Evolutionary conservation across 2,329 filamentous ascomycete genomes (phyloP), one percentile per base, ranked within the genome.

Genomic region (Xylaria sp.): DNA sequence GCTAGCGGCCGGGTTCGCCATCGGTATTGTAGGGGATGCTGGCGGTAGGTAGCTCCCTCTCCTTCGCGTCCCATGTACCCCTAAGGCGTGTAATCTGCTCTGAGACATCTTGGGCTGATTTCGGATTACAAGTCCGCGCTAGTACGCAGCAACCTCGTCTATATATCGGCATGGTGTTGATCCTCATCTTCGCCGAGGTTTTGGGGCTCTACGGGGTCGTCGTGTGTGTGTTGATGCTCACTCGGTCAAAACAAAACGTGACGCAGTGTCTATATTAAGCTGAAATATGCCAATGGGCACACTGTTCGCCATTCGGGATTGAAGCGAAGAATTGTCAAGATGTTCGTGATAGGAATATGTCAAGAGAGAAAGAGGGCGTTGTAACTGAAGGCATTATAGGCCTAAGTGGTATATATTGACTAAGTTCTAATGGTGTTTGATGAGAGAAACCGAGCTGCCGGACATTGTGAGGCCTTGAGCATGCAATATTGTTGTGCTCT

Each of bases 141-240:
- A 81, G 77, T 60, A 76, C 75, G n/a, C 79, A 80, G 61, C 80
- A 82, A 70, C 79, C 80, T 3, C 77, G 78, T 4, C 68, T 82
- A 10, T 81, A 81, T 48, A 73, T 79, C 55, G 79, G 78, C 64
- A 80, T 81, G 78, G 78, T 81, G 21, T 73, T 81, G 35, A 81
- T 81, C 54, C 74, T 81, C 62, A 81, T 81, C 70, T 81, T 81
- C 56, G 75, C 79, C 46, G 79, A 81, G 62, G 80, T 81, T 15
- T 65, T 81, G 40, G 77, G 77, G 7, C 71, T 81, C 21, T 61
- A 61, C 29, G 61, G 53, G 2, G 61, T 60, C 11, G 60, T 83
- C 47, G 78, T 83, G 21, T 76, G 77, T 17, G 81, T 83, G 54
- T 68, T 83, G 51, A 80, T 83, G 79, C 70, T 82, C 60, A 81